A percentile compares a stretch with the other conserved stretches of the same genome.
Evolutionary conservation across 1,284 basidiomycete genomes (phyloP).

Genomic region (Ganoderma leucocontextum): DNA sequence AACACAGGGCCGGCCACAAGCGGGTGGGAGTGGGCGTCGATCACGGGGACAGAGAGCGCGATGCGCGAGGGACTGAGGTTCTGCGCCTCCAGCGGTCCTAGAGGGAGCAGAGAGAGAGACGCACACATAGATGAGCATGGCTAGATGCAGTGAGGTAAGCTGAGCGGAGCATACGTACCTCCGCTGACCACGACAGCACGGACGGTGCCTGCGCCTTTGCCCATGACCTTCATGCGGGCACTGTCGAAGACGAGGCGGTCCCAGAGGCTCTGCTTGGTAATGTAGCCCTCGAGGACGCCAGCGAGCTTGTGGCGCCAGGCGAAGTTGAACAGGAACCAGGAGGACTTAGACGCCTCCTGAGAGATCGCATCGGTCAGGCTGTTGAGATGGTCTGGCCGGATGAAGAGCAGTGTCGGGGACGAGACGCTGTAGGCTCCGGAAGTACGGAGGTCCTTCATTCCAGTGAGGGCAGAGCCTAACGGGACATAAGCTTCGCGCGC

Average conservation of each 20-base stretch:
- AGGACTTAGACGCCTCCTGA: constrained; percentile 59
- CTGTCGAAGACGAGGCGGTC: constrained; percentile 76
- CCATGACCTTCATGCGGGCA: constrained; percentile 67
- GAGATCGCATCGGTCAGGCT: constrained; percentile 59
- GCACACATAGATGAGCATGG: not conserved
- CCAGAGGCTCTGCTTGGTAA: constrained; percentile 81
- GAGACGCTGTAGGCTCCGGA: constrained; percentile 62
- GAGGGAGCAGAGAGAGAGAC: constrained; percentile 13
- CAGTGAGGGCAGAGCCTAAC: constrained; percentile 25
- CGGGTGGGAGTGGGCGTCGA: constrained; percentile 67
- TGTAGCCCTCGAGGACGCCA: constrained; percentile 69
- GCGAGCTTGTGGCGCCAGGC: constrained; percentile 80
- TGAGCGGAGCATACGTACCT: constrained; percentile 50
- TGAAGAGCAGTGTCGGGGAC: constrained; percentile 71
- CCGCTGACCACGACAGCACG: constrained; percentile 70
- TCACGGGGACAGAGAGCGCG: constrained; percentile 74
- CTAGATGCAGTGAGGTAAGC: not conserved
- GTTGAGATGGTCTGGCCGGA: constrained; percentile 66
- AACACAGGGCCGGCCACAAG: constrained; percentile 73
- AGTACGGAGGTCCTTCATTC: constrained; percentile 58
- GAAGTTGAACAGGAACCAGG: constrained; percentile 59
- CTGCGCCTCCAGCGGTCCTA: constrained; percentile 47
- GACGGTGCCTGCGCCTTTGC: constrained; percentile 63
- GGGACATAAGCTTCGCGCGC: not conserved
- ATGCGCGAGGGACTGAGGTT: constrained; percentile 67